phyloP scores from a whole-genome alignment of 371 early-diverging fungal genomes.

The Lichtheimia ornata region DNA sequence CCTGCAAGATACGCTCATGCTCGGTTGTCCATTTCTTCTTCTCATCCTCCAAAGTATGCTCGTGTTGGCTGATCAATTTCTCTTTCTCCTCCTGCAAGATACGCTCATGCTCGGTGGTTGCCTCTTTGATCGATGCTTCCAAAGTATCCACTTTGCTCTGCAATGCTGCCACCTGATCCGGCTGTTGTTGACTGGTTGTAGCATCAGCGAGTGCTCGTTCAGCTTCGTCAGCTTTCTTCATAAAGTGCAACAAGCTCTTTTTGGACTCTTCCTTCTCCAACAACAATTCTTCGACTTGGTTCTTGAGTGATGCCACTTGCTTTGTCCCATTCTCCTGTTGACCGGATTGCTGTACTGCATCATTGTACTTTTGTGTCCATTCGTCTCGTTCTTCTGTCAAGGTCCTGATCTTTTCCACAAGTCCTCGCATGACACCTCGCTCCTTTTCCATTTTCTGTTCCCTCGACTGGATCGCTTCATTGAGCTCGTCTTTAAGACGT shows the following conservation, averaged over 20 bases:
- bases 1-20: constrained; percentile 5
- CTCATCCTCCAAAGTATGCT: not conserved
- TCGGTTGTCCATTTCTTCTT: not conserved
- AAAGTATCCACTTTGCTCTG: constrained; percentile 18
- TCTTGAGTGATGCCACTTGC: constrained; percentile 29
- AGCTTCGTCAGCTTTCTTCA: constrained; percentile 42
- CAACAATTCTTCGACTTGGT: constrained; percentile 43
- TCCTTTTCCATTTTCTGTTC: constrained; percentile 30
- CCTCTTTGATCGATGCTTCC: constrained; percentile 24
- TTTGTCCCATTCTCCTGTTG: constrained; percentile 10
- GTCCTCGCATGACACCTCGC: constrained; percentile 39
- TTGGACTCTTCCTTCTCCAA: constrained; percentile 50
- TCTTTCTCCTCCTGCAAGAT: constrained; percentile 6
- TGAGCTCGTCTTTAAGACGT: constrained; percentile 22
- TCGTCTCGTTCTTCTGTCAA: constrained; percentile 32
- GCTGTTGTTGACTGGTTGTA: constrained; percentile 12
- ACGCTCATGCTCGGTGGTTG: not conserved
- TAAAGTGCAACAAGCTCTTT: constrained; percentile 38
- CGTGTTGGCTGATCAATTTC: not conserved
- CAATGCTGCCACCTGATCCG: constrained; percentile 7
- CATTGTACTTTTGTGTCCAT: constrained; percentile 14
- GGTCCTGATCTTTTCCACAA: constrained; percentile 39
- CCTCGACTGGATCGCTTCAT: constrained; percentile 16
- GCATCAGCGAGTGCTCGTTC: constrained; percentile 9
- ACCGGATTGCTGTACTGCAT: not conserved